A percentile compares a stretch with the other conserved stretches of the same genome.
Evolutionary conservation across 1,139 yeast genomes (phyloP).

Genomic region (Pichiaceae sp.): DNA sequence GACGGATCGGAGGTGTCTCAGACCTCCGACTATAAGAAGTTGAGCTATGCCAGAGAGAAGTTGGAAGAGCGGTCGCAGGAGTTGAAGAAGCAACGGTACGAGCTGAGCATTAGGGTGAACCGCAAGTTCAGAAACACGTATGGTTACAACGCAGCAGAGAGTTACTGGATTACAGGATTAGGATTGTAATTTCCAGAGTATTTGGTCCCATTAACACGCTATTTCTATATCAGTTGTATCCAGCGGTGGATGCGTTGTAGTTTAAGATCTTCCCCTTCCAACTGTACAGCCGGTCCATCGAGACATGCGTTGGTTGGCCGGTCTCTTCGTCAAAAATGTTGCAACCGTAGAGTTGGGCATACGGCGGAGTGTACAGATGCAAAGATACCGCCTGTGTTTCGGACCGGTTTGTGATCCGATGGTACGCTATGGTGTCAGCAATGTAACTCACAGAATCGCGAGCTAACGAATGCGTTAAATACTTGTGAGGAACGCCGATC

Average conservation of each 20-base stretch:
- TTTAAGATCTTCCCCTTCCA: conserved; percentile 41
- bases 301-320: conserved; percentile 49
- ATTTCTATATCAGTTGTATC: conserved; percentile 6
- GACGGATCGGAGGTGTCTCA: conserved; percentile 11
- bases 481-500: conserved; percentile 28
- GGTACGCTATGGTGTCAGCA: conserved; percentile 59
- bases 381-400: conserved; percentile 49
- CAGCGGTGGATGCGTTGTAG: conserved; percentile 6
- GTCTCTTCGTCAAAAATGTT: conserved; percentile 46
- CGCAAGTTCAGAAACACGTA: conserved; percentile 19
- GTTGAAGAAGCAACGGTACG: conserved; percentile 21
- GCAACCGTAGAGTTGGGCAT: conserved; percentile 64
- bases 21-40: conserved; percentile 17
- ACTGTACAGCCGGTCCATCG: conserved; percentile 54
- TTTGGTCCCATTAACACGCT: not conserved
- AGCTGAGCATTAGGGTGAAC: conserved; percentile 21
- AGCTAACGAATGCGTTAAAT: conserved; percentile 28
- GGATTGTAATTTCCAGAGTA: conserved; percentile 7
- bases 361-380: conserved; percentile 74
- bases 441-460: conserved; percentile 57
- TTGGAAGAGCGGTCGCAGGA: conserved; percentile 20
- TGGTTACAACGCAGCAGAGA: conserved; percentile 21
- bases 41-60: conserved; percentile 21
- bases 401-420: conserved; percentile 45
- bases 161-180: conserved; percentile 20